These are phyloP conservation scores for Davidsoniella virescens DNA, from an alignment of 2,329 filamentous ascomycete species.

Conservation along the genomic window DNA sequence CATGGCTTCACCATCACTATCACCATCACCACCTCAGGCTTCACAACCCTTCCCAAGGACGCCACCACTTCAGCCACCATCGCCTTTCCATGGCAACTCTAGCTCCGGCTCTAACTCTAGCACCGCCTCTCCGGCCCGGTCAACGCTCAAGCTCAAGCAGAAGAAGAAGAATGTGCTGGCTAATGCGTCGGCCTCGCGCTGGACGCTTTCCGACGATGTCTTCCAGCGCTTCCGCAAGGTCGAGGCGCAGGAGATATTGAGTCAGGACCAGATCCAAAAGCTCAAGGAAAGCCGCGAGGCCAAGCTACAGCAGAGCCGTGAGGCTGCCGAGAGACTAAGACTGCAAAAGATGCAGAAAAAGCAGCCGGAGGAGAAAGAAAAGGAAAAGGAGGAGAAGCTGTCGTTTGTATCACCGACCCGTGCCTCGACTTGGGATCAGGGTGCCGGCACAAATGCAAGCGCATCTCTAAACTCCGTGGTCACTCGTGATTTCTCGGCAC, in stretches of 20 bases:
- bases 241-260: conserved; percentile 44
- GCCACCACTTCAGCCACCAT: not conserved
- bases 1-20: not conserved
- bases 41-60: conserved; percentile 4
- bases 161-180: conserved; percentile 6
- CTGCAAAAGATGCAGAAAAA: not conserved
- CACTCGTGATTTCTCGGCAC: conserved; percentile 16
- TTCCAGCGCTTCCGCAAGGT: conserved; percentile 37
- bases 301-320: not conserved
- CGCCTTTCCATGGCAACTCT: not conserved
- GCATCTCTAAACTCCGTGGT: conserved; percentile 13
- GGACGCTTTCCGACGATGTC: conserved; percentile 40
- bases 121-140: no score
- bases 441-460: not conserved
- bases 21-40: not conserved
- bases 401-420: no score
- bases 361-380: not conserved
- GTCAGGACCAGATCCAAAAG: conserved; percentile 33
- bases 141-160: conserved; percentile 4
- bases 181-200: conserved; percentile 22
- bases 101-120: not conserved
- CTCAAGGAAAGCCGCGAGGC: conserved; percentile 24
- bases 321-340: conserved; percentile 13
- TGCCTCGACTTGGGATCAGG: not conserved
- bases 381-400: conserved; percentile 19